Conservation (phyloP, 2,329 filamentous ascomycete species). For the Penicillium hesseltinei region DNA sequence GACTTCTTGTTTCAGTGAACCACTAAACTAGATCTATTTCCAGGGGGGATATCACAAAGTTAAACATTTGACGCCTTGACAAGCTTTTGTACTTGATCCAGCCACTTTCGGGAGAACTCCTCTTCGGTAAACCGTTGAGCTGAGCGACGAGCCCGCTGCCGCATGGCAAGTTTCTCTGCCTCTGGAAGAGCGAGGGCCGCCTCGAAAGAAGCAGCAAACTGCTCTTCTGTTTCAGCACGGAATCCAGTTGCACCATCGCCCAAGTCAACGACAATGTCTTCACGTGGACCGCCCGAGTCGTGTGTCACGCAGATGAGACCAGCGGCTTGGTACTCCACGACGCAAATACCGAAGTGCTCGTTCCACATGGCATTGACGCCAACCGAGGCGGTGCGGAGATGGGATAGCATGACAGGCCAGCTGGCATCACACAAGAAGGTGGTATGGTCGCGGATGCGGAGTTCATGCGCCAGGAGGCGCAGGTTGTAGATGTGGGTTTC, state of each 20-base stretch:
- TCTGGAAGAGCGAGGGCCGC: conserved; percentile 66
- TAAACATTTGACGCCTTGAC: conserved; percentile 46
- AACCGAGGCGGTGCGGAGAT: conserved; percentile 72
- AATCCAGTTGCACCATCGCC: conserved; percentile 81
- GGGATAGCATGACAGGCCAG: conserved; percentile 81
- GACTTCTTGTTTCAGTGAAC: not conserved
- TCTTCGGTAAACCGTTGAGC: conserved; percentile 84
- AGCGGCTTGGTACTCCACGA: conserved; percentile 96
- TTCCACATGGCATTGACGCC: conserved; percentile 99
- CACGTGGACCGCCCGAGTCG: conserved; percentile 84
- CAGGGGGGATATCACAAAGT: conserved; percentile 4
- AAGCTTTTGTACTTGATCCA: conserved; percentile 69
- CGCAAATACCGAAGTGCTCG: conserved; percentile 97
- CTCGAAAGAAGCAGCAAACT: conserved; percentile 79
- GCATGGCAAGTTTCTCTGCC: conserved; percentile 68
- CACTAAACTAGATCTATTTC: conserved; percentile 6
- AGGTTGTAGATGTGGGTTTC: conserved; percentile 74
- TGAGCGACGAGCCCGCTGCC: conserved; percentile 71
- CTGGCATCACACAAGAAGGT: conserved; percentile 86
- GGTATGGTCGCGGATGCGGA: conserved; percentile 78
- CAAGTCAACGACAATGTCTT: conserved; percentile 84
- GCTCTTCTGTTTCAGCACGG: conserved; percentile 72
- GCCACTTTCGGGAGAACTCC: conserved; percentile 78
- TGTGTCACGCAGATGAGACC: conserved; percentile 92
- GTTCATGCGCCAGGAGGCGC: conserved; percentile 78